A percentile compares a stretch with the other conserved stretches of the same genome.
phyloP scores from a whole-genome alignment of 1,284 basidiomycete species.

The Vanrija sp. region DNA sequence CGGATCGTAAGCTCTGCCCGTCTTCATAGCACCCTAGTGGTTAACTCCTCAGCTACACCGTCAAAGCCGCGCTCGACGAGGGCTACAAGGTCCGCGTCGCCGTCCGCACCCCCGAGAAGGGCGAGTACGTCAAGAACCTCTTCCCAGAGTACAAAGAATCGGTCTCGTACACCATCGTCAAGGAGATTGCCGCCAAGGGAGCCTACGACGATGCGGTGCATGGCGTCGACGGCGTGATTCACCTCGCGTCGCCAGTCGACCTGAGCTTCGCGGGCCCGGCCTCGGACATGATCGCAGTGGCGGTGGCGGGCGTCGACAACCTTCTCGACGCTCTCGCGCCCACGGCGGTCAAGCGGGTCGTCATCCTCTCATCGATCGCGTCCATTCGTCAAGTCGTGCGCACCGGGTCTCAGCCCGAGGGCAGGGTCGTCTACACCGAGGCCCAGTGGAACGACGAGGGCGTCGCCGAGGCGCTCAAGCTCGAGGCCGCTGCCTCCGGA shows the following conservation, averaged over 20 bases:
- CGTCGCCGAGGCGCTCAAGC: background rate
- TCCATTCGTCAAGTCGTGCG: background rate
- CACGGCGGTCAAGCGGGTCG: constrained; percentile 3
- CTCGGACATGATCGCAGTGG: background rate
- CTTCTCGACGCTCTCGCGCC: background rate
- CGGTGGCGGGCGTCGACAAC: constrained; percentile 1
- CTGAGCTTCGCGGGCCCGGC: background rate
- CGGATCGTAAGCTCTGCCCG: constrained; percentile 6
- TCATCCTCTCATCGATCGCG: constrained; percentile 3
- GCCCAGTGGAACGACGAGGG: constrained; percentile 60
- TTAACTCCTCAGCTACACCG: constrained; percentile 21
- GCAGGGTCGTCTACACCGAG: constrained; percentile 14
- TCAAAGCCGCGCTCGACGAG: constrained; percentile 25
- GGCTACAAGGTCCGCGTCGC: constrained; percentile 55
- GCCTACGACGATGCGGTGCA: background rate
- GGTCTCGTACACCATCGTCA: constrained; percentile 55
- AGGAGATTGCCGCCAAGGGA: constrained; percentile 50
- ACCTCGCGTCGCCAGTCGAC: background rate
- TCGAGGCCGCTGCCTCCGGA: no score
- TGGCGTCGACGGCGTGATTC: background rate
- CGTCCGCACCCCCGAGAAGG: constrained; percentile 56
- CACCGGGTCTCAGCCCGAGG: background rate
- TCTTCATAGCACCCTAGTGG: background rate
- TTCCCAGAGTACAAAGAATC: constrained; percentile 49
- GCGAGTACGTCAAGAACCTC: constrained; percentile 51